Evolutionary conservation across 2,329 filamentous ascomycete species (phyloP), one percentile per base, ranked within the genome.

Genomic region (Xylariaceae sp.): DNA sequence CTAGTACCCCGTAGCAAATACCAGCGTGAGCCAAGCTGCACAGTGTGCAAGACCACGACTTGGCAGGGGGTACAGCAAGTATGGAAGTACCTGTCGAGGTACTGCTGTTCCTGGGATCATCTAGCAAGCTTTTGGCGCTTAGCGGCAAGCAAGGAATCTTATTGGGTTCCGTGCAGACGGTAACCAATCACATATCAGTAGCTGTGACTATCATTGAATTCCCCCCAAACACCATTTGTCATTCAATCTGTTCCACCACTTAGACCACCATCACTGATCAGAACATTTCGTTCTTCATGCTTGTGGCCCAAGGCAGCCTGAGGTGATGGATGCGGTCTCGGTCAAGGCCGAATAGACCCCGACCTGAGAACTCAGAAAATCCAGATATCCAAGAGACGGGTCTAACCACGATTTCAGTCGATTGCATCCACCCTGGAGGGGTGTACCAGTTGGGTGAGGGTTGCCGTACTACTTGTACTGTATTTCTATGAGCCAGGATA

Each of bases 171-270:
- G 36, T 17, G 40, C 45, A 28, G 62, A 58, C 58, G 67, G 67
- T 67, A 69, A 67, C 67, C 67, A 69, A 69, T 69, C 24, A 65
- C 1, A 39, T 33, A 7, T 16, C 31, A 14, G 12, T 8, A 21
- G 14, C 19, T n/a, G 12, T 44, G 34, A 39, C 33, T 36, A 36
- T 36, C 33, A 9, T 36, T 12, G 4, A 11, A 40, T 36, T 9
- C 48, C 56, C 53, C 58, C 12, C 34, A 48, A 48, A 26, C 3
- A 21, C 5, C 41, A 61, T 61, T 61, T 61, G 56, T 61, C 59
- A 61, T 59, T 40, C 39, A 6, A n/a, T n/a, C n/a, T n/a, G n/a
- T n/a, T n/a, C n/a, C n/a, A n/a, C n/a, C n/a, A n/a, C n/a, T n/a
- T n/a, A n/a, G n/a, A n/a, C n/a, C n/a, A n/a, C n/a, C n/a, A n/a